Conservation (phyloP, 2,329 filamentous ascomycete species). For the Claviceps monticola region DNA sequence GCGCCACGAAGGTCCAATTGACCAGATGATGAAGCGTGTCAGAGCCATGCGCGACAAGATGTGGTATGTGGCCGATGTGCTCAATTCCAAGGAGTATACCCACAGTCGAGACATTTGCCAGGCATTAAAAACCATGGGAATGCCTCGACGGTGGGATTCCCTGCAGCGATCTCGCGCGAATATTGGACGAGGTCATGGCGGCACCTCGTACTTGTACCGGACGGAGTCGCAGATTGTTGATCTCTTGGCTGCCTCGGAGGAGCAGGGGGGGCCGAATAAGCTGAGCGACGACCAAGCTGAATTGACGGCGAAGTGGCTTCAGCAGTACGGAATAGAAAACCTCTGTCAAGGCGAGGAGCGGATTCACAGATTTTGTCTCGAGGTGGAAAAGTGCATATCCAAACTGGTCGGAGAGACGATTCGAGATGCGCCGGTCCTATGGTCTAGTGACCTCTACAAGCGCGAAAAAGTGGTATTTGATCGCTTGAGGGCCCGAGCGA, state of each 20-base stretch:
- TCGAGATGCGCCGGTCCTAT: slow-evolving; percentile 72
- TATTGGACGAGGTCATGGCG: slow-evolving; percentile 31
- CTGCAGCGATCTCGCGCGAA: slow-evolving; percentile 36
- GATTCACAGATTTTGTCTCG: slow-evolving; percentile 85
- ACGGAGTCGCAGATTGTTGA: slow-evolving; percentile 79
- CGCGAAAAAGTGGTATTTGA: slow-evolving; percentile 56
- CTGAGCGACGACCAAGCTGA: slow-evolving; percentile 91
- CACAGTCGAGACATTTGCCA: slow-evolving; percentile 75
- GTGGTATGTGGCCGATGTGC: slow-evolving; percentile 95
- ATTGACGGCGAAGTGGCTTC: slow-evolving; percentile 70
- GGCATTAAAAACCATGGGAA: slow-evolving; percentile 82
- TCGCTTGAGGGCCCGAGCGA: slow-evolving; percentile 27
- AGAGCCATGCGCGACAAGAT: slow-evolving; percentile 82
- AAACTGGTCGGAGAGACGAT: slow-evolving; percentile 77
- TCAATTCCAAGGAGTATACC: slow-evolving; percentile 77
- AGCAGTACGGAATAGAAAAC: slow-evolving; percentile 71
- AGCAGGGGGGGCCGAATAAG: slow-evolving; percentile 86
- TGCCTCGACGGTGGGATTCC: slow-evolving; percentile 41
- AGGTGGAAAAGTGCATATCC: slow-evolving; percentile 74
- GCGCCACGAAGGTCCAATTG: slow-evolving; percentile 58
- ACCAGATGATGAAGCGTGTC: slow-evolving; percentile 60
- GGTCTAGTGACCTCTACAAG: slow-evolving; percentile 81
- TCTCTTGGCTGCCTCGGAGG: slow-evolving; percentile 66
- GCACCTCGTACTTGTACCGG: slow-evolving; percentile 57
- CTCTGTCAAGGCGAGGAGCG: slow-evolving; percentile 91